A percentile compares a stretch with the other conserved stretches of the same genome.
Conservation (phyloP, 768 basidiomycete genomes). For the Macrolepiota fuliginosa region DNA sequence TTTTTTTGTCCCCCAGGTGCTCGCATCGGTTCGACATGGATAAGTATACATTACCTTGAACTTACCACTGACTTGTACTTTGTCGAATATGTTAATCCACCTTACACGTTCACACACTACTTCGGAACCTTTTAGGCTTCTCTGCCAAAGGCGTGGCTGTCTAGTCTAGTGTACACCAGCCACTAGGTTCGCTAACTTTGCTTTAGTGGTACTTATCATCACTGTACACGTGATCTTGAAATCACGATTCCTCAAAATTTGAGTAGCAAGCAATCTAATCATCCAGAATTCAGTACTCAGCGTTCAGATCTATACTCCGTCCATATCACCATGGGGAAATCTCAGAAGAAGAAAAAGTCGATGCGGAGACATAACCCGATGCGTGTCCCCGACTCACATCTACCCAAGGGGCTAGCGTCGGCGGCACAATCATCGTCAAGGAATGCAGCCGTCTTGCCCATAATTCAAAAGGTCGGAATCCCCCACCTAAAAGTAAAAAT, state of each 20-base stretch:
- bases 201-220: no score
- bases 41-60: no score
- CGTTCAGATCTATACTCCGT: neutral
- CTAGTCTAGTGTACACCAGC: no score
- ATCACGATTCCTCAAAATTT: neutral
- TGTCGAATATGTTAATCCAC: no score
- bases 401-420: conserved; percentile 77
- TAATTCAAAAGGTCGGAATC: conserved; percentile 77
- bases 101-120: no score
- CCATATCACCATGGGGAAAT: conserved; percentile 73
- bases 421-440: conserved; percentile 74
- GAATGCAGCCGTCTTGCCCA: conserved; percentile 77
- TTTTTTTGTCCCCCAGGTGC: no score
- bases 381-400: conserved; percentile 90
- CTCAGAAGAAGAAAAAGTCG: conserved; percentile 85
- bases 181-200: no score
- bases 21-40: no score
- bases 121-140: no score
- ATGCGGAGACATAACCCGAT: conserved; percentile 92
- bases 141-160: no score
- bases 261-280: neutral
- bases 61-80: no score
- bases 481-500: neutral
- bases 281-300: no score
- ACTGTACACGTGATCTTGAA: neutral